Evolutionary conservation across 805 yeast genomes (phyloP), one percentile per base, ranked within the genome.

Genomic region (Komagataella pastoris): DNA sequence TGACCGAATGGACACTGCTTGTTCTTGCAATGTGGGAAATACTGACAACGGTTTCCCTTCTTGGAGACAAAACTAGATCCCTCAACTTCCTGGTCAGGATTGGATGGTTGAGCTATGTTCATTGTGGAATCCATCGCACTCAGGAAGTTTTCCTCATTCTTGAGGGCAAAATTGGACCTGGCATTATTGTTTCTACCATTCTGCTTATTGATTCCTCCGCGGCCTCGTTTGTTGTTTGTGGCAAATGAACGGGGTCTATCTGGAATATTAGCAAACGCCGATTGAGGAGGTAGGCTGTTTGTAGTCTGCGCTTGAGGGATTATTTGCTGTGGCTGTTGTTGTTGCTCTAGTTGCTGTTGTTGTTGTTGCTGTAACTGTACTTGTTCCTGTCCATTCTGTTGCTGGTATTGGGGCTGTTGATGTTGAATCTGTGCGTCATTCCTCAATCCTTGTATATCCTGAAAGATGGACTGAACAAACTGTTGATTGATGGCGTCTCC

Each of bases 1-100:
- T 89, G 97, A 3, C 88, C 79, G 61, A 77, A 81, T 46, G 74
- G 75, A 65, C 97, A 89, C 50, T 79, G 79, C 62, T 73, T 80
- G 51, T 70, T 60, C 12, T 76, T 73, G 67, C 93, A 85, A 62
- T 81, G 77, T 47, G 95, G 95, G 62, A 82, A 84, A 47, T 79
- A 73, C 44, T 70, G 72, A 63, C 95, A 85, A 61, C 93, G 79
- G 59, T 72, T 74, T 61, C 80, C 74, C 57, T 76, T 71, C 57
- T 72, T 66, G 49, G 72, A 75, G 18, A 72, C 72, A 52, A 77
- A 60, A 14, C 55, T 56, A 17, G 55, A 59, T 46, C 18, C 47
- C 12, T 17, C 23, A 10, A 1, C 48, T 10, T 44, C 54, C 46
- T 57, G 58, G 54, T 55, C 57, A 8, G 23, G 23, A n/a, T 44